Base-by-base conservation (phyloP, 2,329 filamentous ascomycete species). In the Cercospora sojina region DNA sequence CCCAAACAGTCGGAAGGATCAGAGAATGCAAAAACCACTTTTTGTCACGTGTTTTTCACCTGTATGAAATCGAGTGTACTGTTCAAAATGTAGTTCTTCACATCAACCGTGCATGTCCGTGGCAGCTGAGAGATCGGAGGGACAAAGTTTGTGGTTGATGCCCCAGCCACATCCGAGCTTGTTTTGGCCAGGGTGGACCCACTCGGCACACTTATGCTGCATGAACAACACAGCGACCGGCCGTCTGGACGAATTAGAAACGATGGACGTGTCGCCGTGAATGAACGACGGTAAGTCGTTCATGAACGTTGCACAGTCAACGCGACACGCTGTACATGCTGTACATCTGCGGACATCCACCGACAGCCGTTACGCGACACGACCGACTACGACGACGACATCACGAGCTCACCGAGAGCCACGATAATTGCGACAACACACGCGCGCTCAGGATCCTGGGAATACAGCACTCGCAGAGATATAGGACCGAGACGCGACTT, bases 371-470 rank as follows among this genome's bases (percentile, higher is more conserved):
- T 27, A 41, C 31, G 38, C 25, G 58, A 60, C 49, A 62, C 60
- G 47, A 62, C 59, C 43, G 23, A 62, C 18, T 7, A 16, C 60
- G 60, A 23, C 43, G 10, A 53, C 31, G 49, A 56, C 43, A n/a
- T 18, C 29, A 29, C 57, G 35, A 59, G 18, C 57, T 41, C 57
- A 43, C 31, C 58, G 38, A 43, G 58, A 60, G 64, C 64, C 63
- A 66, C 64, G 64, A 66, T 38, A 35, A 43, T 47, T 35, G 59
- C 65, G 43, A 67, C 60, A 18, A 56, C 65, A 31, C 29, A 18
- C 47, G 20, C 60, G 18, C 51, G 51, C 51, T 62, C 5, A 9
- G 18, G 9, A 23, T 20, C 35, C 25, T 53, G 23, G 60, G 20
- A 56, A n/a, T 13, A 56, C 31, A 55, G 47, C 20, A 62, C 60